Conservation (phyloP, 2,329 filamentous ascomycete genomes). For the Drechslerella coelobrocha region DNA sequence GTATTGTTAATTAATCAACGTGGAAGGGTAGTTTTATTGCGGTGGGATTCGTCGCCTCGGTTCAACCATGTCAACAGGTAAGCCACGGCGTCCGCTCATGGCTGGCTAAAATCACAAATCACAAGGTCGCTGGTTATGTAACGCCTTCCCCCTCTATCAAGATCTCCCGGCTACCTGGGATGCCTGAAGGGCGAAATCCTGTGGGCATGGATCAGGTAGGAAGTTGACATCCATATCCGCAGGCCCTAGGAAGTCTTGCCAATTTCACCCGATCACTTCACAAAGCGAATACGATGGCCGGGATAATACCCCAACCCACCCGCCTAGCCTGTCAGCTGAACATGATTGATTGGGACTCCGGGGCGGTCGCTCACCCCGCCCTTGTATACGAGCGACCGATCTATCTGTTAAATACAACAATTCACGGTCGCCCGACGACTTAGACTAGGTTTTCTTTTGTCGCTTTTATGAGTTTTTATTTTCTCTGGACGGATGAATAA, state of each 20-base stretch:
- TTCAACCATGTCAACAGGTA: constrained; percentile 16
- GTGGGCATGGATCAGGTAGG: constrained; percentile 38
- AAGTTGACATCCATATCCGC: constrained; percentile 11
- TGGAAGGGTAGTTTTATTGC: too few species aligned
- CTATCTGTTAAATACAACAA: constrained; percentile 33
- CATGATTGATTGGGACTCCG: constrained; percentile 35
- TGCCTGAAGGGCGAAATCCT: constrained; percentile 28
- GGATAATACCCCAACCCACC: constrained; percentile 39
- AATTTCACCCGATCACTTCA: constrained; percentile 48
- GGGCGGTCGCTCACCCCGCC: constrained; percentile 40
- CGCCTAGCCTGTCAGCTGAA: constrained; percentile 51
- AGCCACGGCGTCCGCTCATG: constrained; percentile 10
- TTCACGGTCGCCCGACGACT: constrained; percentile 17
- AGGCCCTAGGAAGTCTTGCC: constrained; percentile 42
- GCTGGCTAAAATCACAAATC: constrained; percentile 36
- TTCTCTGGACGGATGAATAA: background rate
- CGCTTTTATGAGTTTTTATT: constrained; percentile 5
- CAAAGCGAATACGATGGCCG: constrained; percentile 38
- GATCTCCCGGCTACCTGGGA: constrained; percentile 37
- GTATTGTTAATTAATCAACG: too few species aligned
- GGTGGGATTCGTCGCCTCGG: constrained; percentile 7
- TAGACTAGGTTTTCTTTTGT: constrained; percentile 11
- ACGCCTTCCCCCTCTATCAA: background rate
- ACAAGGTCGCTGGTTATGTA: constrained; percentile 5
- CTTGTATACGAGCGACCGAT: constrained; percentile 40